phyloP scores from a whole-genome alignment of 331 rosid species.

The Quercus phellos region DNA sequence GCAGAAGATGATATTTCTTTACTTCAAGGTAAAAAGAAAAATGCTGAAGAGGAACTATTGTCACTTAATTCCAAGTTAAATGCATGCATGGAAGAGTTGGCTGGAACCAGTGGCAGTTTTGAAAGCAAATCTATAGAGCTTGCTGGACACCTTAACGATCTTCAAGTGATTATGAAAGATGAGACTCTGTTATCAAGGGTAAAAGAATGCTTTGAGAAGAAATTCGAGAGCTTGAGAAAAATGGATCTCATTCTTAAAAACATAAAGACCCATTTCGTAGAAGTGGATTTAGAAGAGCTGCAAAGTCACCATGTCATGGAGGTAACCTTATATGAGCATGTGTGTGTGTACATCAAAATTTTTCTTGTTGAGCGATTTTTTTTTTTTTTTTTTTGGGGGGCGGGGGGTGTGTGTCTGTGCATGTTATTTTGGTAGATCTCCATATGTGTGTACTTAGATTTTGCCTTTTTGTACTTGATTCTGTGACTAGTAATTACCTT shows the following conservation, averaged over 20 bases:
- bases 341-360: not conserved
- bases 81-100: constrained; percentile 62
- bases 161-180: constrained; percentile 63
- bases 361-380: not conserved
- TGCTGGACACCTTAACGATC: constrained; percentile 53
- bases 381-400: not conserved
- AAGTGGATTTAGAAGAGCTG: constrained; percentile 39
- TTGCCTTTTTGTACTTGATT: not conserved
- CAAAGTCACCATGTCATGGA: constrained; percentile 34
- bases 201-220: constrained; percentile 58
- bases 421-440: constrained; percentile 4
- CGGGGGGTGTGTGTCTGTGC: not conserved
- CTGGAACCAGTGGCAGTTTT: constrained; percentile 55
- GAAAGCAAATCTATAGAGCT: constrained; percentile 58
- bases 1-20: constrained; percentile 55
- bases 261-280: constrained; percentile 39
- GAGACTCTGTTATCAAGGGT: constrained; percentile 40
- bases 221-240: constrained; percentile 51
- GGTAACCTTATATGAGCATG: constrained; percentile 36
- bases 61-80: constrained; percentile 60
- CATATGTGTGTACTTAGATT: not conserved
- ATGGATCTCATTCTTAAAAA: constrained; percentile 52
- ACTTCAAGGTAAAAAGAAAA: constrained; percentile 53
- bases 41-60: constrained; percentile 63
- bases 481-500: not conserved